Conservation (phyloP, 2,329 filamentous ascomycete species). For the Dactylellina leptospora region DNA sequence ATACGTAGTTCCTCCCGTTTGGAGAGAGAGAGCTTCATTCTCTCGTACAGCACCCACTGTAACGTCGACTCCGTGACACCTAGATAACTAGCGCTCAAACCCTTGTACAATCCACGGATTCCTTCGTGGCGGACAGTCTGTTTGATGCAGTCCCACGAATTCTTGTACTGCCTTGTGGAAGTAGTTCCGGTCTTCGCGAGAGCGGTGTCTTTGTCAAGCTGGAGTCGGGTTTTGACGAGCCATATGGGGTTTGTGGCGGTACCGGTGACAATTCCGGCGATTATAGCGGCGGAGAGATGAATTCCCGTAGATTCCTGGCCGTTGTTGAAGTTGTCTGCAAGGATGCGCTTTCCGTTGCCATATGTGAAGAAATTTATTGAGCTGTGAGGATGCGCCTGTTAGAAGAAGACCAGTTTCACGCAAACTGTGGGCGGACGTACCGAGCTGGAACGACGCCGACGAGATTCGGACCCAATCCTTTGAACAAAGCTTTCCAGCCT, state of each 20-base stretch:
- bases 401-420: neutral
- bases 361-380: constrained; percentile 95
- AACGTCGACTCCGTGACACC: constrained; percentile 89
- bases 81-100: constrained; percentile 88
- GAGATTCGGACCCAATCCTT: constrained; percentile 88
- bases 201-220: constrained; percentile 86
- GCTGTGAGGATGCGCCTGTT: constrained; percentile 26
- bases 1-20: constrained; percentile 69
- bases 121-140: constrained; percentile 85
- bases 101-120: constrained; percentile 82
- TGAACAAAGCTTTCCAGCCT: constrained; percentile 88
- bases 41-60: constrained; percentile 94
- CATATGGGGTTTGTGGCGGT: constrained; percentile 96
- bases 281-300: constrained; percentile 78
- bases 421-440: constrained; percentile 37
- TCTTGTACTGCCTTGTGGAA: constrained; percentile 76
- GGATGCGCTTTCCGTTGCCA: constrained; percentile 85
- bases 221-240: constrained; percentile 91
- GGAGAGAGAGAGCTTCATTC: constrained; percentile 80
- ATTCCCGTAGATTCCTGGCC: constrained; percentile 76
- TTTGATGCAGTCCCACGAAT: constrained; percentile 84
- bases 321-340: constrained; percentile 77
- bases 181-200: constrained; percentile 65
- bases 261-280: constrained; percentile 83
- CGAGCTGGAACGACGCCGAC: constrained; percentile 88